phyloP scores from a whole-genome alignment of 169 alveolate genomes.

The Plasmodium berghei region DNA sequence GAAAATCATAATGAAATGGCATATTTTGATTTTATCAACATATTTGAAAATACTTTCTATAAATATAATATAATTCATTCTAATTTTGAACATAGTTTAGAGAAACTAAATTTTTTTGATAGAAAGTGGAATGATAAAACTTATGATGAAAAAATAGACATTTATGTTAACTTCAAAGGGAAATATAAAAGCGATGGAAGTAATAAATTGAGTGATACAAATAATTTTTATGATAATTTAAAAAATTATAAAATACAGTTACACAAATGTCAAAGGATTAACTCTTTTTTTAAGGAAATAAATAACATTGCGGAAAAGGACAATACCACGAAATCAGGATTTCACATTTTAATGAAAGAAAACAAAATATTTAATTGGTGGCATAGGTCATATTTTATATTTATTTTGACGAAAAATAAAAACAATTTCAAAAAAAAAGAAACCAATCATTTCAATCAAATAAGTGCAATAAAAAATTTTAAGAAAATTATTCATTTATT shows the following conservation, averaged over 20 bases:
- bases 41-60: background rate
- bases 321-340: background rate
- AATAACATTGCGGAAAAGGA: background rate
- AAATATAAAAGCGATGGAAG: background rate
- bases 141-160: background rate
- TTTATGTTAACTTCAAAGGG: background rate
- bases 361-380: constrained; percentile 8
- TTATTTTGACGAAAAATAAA: background rate
- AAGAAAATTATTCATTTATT: constrained; percentile 12
- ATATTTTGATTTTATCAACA: constrained; percentile 3
- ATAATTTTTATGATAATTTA: too few relatives aligned
- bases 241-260: too few relatives aligned
- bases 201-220: too few relatives aligned
- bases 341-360: background rate
- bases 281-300: too few relatives aligned
- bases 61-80: background rate
- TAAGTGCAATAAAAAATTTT: background rate
- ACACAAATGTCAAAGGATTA: too few relatives aligned
- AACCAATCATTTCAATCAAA: background rate
- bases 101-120: background rate
- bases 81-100: background rate
- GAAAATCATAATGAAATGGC: background rate
- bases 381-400: background rate
- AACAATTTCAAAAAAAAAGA: background rate
- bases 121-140: background rate